Percentiles rank a stretch among this genome's conserved stretches.
phyloP scores from a whole-genome alignment of 768 basidiomycete genomes.

The Tulasnella sp. region DNA sequence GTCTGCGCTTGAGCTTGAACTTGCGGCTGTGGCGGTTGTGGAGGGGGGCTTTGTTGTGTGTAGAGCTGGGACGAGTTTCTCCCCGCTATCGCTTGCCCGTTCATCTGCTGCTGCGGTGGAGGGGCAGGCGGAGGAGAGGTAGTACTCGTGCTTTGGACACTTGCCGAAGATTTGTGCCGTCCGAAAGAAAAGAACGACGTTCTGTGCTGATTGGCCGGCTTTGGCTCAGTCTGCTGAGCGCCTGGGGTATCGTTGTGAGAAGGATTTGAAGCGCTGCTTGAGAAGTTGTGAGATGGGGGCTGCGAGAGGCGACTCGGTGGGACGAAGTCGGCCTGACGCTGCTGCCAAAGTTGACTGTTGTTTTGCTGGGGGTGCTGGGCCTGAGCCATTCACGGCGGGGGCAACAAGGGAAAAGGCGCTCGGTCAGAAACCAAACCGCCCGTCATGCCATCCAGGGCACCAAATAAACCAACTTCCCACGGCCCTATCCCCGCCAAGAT shows the following conservation, averaged over 20 bases:
- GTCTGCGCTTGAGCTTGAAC: slow-evolving; percentile 3
- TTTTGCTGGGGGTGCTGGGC: slow-evolving; percentile 10
- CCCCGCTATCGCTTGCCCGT: neutral
- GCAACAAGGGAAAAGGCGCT: slow-evolving; percentile 2
- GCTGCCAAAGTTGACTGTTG: slow-evolving; percentile 12
- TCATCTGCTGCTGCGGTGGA: neutral
- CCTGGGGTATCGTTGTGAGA: neutral
- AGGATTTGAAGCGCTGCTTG: neutral
- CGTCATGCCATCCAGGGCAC: neutral
- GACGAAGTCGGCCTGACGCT: slow-evolving; percentile 1
- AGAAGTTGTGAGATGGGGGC: slow-evolving; percentile 3
- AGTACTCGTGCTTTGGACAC: neutral
- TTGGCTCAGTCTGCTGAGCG: neutral
- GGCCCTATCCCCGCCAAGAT: neutral
- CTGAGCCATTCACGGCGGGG: slow-evolving; percentile 5
- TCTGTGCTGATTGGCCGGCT: neutral
- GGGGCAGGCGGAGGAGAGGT: neutral
- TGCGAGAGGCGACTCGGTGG: slow-evolving; percentile 1
- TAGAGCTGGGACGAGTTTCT: neutral
- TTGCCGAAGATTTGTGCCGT: slow-evolving; percentile 5
- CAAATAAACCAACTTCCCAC: neutral
- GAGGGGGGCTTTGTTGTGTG: neutral
- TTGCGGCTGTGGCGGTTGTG: slow-evolving; percentile 4
- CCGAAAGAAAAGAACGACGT: slow-evolving; percentile 19
- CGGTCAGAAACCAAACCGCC: slow-evolving; percentile 9